Evolutionary conservation across 257 asterid species (phyloP).

Genomic region (Rhazya stricta): DNA sequence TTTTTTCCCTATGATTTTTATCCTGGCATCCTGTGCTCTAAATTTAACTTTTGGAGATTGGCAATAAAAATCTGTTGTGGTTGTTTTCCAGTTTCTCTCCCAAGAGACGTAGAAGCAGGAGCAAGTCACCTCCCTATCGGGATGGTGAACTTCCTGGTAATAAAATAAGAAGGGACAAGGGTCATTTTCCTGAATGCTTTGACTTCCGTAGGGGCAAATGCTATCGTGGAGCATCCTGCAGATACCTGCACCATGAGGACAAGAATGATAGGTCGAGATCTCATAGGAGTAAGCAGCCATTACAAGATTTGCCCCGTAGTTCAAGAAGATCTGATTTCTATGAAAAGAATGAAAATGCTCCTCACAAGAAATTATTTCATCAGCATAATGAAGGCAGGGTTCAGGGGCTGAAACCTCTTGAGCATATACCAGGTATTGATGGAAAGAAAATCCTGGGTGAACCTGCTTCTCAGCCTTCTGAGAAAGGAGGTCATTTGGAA

Average conservation of each 20-base stretch:
- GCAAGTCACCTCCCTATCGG: conserved; percentile 56
- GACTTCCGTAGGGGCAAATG: conserved; percentile 72
- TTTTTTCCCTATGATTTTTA: conserved; percentile 8
- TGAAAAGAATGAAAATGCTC: conserved; percentile 27
- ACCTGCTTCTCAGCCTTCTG: conserved; percentile 27
- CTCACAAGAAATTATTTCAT: conserved; percentile 16
- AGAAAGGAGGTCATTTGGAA: conserved; percentile 22
- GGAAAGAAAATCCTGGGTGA: conserved; percentile 32
- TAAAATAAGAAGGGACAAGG: conserved; percentile 48
- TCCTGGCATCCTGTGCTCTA: conserved; percentile 5
- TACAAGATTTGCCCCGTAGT: conserved; percentile 33
- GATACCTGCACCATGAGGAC: conserved; percentile 61
- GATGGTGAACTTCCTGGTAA: conserved; percentile 43
- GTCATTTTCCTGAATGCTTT: conserved; percentile 50
- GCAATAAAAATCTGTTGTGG: conserved; percentile 11
- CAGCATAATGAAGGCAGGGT: conserved; percentile 35
- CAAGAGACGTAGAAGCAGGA: conserved; percentile 62
- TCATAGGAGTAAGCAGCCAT: conserved; percentile 41
- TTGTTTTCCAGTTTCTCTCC: conserved; percentile 68
- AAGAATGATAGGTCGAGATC: conserved; percentile 50
- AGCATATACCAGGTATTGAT: conserved; percentile 28
- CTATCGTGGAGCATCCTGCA: conserved; percentile 77
- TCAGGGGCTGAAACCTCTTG: conserved; percentile 23
- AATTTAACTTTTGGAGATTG: conserved; percentile 5
- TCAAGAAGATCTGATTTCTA: conserved; percentile 32